phyloP scores from a whole-genome alignment of 352 stramenopile genomes.

The Globisporangium solare region DNA sequence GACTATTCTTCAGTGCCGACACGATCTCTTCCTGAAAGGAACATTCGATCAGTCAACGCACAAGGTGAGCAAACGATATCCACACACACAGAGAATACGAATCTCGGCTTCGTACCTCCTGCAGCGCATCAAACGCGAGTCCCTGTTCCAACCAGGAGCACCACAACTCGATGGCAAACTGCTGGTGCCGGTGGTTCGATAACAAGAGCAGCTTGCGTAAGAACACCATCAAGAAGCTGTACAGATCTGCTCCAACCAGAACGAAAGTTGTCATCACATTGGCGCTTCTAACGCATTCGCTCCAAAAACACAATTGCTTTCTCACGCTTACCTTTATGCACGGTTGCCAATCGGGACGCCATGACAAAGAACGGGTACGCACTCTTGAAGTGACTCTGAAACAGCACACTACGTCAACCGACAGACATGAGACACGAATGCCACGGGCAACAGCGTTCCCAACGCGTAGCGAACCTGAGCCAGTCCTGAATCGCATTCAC shows the following conservation, averaged over 20 bases:
- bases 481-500: slow-evolving; percentile 64
- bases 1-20: slow-evolving; percentile 43
- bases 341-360: slow-evolving; percentile 31
- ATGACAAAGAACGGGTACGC: slow-evolving; percentile 45
- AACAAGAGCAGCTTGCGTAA: slow-evolving; percentile 70
- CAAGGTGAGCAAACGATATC: not conserved
- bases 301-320: not conserved
- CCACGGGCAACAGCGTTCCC: not conserved
- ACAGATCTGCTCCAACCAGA: slow-evolving; percentile 43
- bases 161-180: slow-evolving; percentile 68
- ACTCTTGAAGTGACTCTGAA: slow-evolving; percentile 36
- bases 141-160: slow-evolving; percentile 52
- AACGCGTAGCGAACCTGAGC: slow-evolving; percentile 33
- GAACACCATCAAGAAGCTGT: slow-evolving; percentile 80
- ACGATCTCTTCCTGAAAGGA: slow-evolving; percentile 48
- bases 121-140: slow-evolving; percentile 41
- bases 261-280: not conserved
- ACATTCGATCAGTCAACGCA: not conserved
- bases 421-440: slow-evolving; percentile 3
- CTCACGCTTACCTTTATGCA: slow-evolving; percentile 33
- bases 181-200: slow-evolving; percentile 33
- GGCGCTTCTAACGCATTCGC: slow-evolving; percentile 1
- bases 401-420: slow-evolving; percentile 25
- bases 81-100: not conserved
- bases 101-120: slow-evolving; percentile 41